Evolutionary conservation across 1,139 yeast genomes (phyloP), one percentile per base, ranked within the genome.

Genomic region (Saccharomyces uvarum): DNA sequence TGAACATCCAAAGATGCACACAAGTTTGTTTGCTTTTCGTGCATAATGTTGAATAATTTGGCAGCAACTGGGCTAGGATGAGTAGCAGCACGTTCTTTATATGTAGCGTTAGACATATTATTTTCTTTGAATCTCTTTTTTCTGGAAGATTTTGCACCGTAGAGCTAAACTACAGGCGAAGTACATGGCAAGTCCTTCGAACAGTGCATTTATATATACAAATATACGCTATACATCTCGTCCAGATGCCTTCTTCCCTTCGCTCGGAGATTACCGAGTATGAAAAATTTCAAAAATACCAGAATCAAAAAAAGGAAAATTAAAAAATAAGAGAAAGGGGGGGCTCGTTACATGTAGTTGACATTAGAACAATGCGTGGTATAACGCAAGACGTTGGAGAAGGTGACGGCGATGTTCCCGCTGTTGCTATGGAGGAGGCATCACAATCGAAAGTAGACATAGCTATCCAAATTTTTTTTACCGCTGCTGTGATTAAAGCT

Each of bases 1-100:
- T 81, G 80, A 21, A 93, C 95, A 70, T 95, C 99, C 24, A 91
- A 81, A n/a, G 98, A 90, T 19, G 98, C 98, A 76, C 99, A 95
- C 57, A 95, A 78, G 65, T 93, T 95, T 56, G 97, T 81, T 70
- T 88, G 76, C 71, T 95, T 95, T 49, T 74, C 69, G 53, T 85
- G 89, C 88, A 91, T 90, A 49, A 91, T 77, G 29, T 72, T 72
- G 58, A 95, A 77, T 51, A 95, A 80, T 58, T 88, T 81, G 54
- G 80, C 74, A 1, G 97, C 98, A 21, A 93, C 85, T 1, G 93
- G 85, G 19, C 96, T 86, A 1, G 81, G 73, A 66, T 89, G 97
- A 6, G 72, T 64, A 14, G 72, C 75, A 1, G 96, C 95, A 70
- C 99, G 82, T 55, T 78, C 77, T 14, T 81, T 74, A 70, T 88